Percentiles rank a stretch among this genome's conserved stretches.
Evolutionary conservation across 345 rosid genomes (phyloP).

Genomic region (Citrus reticulata): DNA sequence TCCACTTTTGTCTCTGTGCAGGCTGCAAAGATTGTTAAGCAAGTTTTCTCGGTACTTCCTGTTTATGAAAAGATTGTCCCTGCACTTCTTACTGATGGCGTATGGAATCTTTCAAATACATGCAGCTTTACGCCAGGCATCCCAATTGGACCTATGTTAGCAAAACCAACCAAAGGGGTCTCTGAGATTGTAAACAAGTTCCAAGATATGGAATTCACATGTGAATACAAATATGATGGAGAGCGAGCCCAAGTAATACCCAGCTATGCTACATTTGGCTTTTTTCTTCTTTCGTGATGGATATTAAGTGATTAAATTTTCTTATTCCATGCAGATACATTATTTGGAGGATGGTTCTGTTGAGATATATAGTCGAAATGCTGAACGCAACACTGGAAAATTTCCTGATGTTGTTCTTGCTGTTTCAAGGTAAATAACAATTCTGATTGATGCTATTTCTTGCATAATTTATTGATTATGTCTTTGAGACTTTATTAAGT

Average conservation of each 20-base stretch:
- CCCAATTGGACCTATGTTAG: conserved; percentile 96
- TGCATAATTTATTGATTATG: neutral
- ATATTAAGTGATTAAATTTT: conserved; percentile 4
- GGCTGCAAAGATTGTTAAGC: conserved; percentile 91
- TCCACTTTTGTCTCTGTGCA: conserved; percentile 22
- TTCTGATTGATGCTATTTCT: neutral
- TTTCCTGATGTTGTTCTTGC: conserved; percentile 82
- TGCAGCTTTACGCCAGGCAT: conserved; percentile 76
- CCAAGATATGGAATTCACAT: conserved; percentile 70
- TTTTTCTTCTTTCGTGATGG: neutral
- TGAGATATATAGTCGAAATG: conserved; percentile 94
- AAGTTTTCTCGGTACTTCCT: conserved; percentile 86
- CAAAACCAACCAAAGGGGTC: conserved; percentile 86
- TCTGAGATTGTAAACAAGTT: conserved; percentile 80
- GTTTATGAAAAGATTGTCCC: conserved; percentile 84
- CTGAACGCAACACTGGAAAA: conserved; percentile 87
- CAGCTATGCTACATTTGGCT: conserved; percentile 1
- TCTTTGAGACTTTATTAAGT: neutral
- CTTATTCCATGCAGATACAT: conserved; percentile 56
- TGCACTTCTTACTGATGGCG: conserved; percentile 70
- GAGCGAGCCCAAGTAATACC: conserved; percentile 91
- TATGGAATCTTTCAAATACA: conserved; percentile 79
- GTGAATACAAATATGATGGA: conserved; percentile 96
- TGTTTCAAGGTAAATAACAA: conserved; percentile 54
- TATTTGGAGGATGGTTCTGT: conserved; percentile 81